Evolutionary conservation across 768 basidiomycete species (phyloP).

Genomic region (Agrocybe pediades): DNA sequence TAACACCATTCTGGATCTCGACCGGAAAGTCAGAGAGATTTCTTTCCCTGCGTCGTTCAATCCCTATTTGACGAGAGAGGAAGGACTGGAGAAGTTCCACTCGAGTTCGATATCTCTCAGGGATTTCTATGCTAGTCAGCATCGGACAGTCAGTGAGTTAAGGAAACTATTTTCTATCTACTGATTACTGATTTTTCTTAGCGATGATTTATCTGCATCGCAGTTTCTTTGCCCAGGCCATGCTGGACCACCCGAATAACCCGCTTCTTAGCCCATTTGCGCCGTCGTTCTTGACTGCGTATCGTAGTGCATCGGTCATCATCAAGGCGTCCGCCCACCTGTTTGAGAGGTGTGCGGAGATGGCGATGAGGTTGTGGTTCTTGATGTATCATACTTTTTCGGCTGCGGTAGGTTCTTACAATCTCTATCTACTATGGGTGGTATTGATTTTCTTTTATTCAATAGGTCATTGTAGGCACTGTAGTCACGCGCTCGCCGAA

Average conservation of each 20-base stretch:
- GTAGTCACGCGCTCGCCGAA: conserved; percentile 60
- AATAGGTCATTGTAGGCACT: conserved; percentile 57
- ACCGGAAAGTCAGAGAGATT: conserved; percentile 49
- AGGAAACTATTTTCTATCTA: conserved; percentile 24
- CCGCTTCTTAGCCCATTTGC: conserved; percentile 57
- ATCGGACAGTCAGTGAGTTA: conserved; percentile 54
- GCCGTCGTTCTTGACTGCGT: conserved; percentile 57
- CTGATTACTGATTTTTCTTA: conserved; percentile 15
- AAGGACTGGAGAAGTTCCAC: conserved; percentile 48
- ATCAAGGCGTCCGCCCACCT: conserved; percentile 52
- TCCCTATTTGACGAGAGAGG: conserved; percentile 43
- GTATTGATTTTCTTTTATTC: neutral
- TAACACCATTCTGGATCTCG: conserved; percentile 48
- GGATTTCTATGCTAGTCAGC: conserved; percentile 57
- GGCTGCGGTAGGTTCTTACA: conserved; percentile 39
- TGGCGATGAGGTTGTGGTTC: conserved; percentile 54
- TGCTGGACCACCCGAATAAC: conserved; percentile 54
- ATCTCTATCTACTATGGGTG: neutral
- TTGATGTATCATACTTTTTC: conserved; percentile 52
- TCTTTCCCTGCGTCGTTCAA: conserved; percentile 48
- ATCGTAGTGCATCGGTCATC: conserved; percentile 50
- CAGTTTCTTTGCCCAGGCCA: conserved; percentile 59
- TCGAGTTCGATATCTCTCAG: conserved; percentile 52
- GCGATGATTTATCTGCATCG: conserved; percentile 58
- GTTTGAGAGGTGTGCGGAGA: conserved; percentile 46